A percentile compares a stretch with the other conserved stretches of the same genome.
These are phyloP conservation scores for Gossypium stocksii DNA, from an alignment of 345 rosid genomes.

Conservation along the genomic window DNA sequence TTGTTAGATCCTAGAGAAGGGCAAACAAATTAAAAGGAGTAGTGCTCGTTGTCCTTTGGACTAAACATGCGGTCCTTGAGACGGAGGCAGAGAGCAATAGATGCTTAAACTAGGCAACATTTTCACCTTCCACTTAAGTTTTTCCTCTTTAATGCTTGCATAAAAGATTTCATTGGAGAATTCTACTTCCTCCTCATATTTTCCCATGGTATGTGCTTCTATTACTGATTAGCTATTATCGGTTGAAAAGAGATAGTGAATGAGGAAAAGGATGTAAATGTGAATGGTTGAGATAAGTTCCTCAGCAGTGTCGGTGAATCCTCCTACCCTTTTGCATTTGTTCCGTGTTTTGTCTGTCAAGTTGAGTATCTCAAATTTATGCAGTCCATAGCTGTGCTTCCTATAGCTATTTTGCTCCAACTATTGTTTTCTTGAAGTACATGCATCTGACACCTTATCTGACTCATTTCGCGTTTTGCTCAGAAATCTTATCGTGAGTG, in stretches of 20 bases:
- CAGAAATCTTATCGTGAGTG: not conserved
- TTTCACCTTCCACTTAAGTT: too few species aligned
- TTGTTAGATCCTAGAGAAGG: not conserved
- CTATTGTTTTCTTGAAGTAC: not conserved
- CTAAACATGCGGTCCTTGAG: not conserved
- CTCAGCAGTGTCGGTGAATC: not conserved
- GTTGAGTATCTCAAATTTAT: not conserved
- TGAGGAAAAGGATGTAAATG: not conserved
- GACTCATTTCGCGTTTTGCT: not conserved
- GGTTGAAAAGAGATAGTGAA: too few species aligned
- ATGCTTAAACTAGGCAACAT: too few species aligned
- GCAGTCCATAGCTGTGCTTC: not conserved
- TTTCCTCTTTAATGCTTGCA: too few species aligned
- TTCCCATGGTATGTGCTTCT: too few species aligned
- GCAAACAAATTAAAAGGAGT: not conserved
- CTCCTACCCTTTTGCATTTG: not conserved
- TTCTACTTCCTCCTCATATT: too few species aligned
- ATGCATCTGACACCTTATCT: not conserved
- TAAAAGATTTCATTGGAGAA: too few species aligned
- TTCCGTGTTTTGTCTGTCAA: not conserved
- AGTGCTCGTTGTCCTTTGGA: not conserved
- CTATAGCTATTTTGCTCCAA: not conserved
- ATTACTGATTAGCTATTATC: too few species aligned
- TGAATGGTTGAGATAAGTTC: not conserved
- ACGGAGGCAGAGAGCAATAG: not conserved